These are phyloP conservation scores for Boletellus emodensis DNA, from an alignment of 768 basidiomycete genomes.

Conservation along the genomic window DNA sequence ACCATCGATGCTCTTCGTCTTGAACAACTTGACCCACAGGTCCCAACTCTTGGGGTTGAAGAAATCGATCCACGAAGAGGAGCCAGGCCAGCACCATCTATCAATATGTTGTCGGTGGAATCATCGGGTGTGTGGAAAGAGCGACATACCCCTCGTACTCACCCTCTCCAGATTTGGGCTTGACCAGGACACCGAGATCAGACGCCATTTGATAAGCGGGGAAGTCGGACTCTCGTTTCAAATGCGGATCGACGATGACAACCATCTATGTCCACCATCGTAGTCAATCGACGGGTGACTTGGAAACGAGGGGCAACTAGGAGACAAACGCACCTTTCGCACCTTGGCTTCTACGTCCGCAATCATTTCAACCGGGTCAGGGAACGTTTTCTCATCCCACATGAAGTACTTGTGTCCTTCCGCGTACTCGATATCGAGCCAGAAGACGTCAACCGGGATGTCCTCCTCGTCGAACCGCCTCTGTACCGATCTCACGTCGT, in stretches of 20 bases:
- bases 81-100: slow-evolving; percentile 95
- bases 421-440: slow-evolving; percentile 96
- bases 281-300: not conserved
- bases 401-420: slow-evolving; percentile 96
- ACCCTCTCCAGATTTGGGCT: slow-evolving; percentile 69
- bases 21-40: slow-evolving; percentile 89
- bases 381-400: slow-evolving; percentile 91
- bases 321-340: slow-evolving; percentile 59
- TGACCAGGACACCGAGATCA: slow-evolving; percentile 79
- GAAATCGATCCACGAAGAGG: slow-evolving; percentile 95
- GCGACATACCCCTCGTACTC: slow-evolving; percentile 76
- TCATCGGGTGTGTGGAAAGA: not conserved
- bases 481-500: slow-evolving; percentile 83
- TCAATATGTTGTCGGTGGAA: not conserved
- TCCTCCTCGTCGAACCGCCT: slow-evolving; percentile 88
- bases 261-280: slow-evolving; percentile 67
- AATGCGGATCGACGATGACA: slow-evolving; percentile 93
- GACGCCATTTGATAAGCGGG: slow-evolving; percentile 83
- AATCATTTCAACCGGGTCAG: slow-evolving; percentile 91
- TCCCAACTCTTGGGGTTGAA: slow-evolving; percentile 89
- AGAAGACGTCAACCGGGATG: slow-evolving; percentile 93
- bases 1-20: slow-evolving; percentile 46
- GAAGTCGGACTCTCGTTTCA: slow-evolving; percentile 78
- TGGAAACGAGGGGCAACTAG: not conserved
- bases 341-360: slow-evolving; percentile 81